These are phyloP conservation scores for Trichoderma semiorbis DNA, from an alignment of 2,329 filamentous ascomycete genomes.

Conservation along the genomic window DNA sequence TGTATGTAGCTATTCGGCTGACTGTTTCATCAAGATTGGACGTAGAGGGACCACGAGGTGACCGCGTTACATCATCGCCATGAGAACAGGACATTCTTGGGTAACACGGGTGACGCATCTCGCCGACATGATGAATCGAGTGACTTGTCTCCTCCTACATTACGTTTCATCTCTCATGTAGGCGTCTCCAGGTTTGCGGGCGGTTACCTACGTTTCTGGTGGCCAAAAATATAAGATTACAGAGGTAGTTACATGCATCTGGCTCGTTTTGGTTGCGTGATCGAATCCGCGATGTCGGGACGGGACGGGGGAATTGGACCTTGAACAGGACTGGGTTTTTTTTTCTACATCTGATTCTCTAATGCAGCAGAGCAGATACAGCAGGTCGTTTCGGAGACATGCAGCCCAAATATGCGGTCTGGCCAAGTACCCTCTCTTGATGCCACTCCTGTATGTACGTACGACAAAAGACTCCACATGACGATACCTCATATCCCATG, in stretches of 20 bases:
- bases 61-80: background rate
- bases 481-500: background rate
- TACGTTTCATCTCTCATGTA: background rate
- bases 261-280: background rate
- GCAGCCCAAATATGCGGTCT: background rate
- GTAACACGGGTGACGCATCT: background rate
- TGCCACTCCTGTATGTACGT: background rate
- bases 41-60: background rate
- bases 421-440: background rate
- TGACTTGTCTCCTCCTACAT: background rate
- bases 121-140: background rate
- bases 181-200: background rate
- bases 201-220: background rate
- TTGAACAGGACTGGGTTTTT: background rate
- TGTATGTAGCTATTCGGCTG: background rate
- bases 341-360: background rate
- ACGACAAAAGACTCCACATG: background rate
- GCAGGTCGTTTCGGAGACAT: background rate
- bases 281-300: conserved; percentile 1
- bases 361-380: background rate
- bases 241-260: background rate
- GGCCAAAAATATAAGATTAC: background rate
- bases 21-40: background rate
- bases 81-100: background rate
- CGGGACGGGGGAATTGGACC: background rate